Percentiles rank a stretch among this genome's conserved stretches.
phyloP scores from a whole-genome alignment of 805 yeast genomes.

The Ogataea naganishii region DNA sequence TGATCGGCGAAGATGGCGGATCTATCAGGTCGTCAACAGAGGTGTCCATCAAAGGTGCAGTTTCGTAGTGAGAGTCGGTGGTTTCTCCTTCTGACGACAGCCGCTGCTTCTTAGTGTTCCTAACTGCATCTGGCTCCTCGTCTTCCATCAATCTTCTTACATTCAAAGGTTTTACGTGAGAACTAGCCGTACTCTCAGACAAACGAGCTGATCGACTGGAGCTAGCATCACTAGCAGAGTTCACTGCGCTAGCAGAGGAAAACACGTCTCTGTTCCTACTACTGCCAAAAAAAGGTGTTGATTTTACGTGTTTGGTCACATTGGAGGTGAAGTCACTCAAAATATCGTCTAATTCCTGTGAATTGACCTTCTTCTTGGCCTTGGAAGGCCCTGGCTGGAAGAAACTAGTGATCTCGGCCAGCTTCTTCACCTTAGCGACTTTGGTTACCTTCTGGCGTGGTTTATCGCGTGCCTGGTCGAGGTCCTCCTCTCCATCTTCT shows the following conservation, averaged over 20 bases:
- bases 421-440: conserved; percentile 25
- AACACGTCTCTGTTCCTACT: conserved; percentile 18
- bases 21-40: conserved; percentile 8
- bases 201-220: conserved; percentile 23
- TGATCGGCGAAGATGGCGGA: conserved; percentile 25
- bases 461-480: conserved; percentile 18
- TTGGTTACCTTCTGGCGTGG: conserved; percentile 21
- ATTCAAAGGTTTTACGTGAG: conserved; percentile 16
- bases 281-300: conserved; percentile 13
- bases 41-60: conserved; percentile 7
- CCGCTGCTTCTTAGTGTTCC: conserved; percentile 13
- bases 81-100: conserved; percentile 16
- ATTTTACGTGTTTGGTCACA: conserved; percentile 11
- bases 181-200: conserved; percentile 9
- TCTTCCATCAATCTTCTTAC: conserved; percentile 12
- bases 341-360: conserved; percentile 55
- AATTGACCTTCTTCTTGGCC: conserved; percentile 35
- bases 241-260: conserved; percentile 17
- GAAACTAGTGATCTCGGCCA: conserved; percentile 34
- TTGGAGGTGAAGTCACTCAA: conserved; percentile 42
- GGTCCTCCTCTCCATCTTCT: conserved; percentile 33
- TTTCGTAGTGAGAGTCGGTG: conserved; percentile 13
- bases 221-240: conserved; percentile 8
- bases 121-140: conserved; percentile 9
- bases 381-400: conserved; percentile 30